phyloP scores from a whole-genome alignment of 352 stramenopile genomes.

The Globisporangium yorkense region DNA sequence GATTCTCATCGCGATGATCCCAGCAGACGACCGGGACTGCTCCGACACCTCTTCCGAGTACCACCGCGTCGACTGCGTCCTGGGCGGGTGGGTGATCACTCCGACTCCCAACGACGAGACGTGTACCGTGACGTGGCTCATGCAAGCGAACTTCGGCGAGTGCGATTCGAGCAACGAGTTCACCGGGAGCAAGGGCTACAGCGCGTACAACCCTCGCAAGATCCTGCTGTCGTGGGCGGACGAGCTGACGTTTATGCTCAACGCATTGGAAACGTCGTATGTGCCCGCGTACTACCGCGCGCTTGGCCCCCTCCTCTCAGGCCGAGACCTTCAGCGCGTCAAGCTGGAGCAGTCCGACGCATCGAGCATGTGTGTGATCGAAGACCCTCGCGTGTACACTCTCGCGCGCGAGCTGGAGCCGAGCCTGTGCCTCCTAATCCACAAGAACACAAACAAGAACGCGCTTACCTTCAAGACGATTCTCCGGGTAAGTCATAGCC shows the following conservation, averaged over 20 bases:
- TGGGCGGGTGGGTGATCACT: conserved; percentile 62
- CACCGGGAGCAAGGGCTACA: conserved; percentile 31
- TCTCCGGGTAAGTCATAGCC: conserved; percentile 11
- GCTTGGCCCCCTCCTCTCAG: conserved; percentile 39
- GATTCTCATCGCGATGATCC: conserved; percentile 65
- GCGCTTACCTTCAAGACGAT: conserved; percentile 46
- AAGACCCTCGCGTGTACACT: conserved; percentile 43
- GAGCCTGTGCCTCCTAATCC: conserved; percentile 41
- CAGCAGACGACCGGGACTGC: conserved; percentile 37
- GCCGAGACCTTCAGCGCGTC: conserved; percentile 32
- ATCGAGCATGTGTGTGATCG: conserved; percentile 12
- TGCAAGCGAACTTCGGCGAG: conserved; percentile 69
- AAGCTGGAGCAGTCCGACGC: conserved; percentile 31
- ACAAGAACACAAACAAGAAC: conserved; percentile 61
- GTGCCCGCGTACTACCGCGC: conserved; percentile 47
- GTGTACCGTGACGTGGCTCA: conserved; percentile 72
- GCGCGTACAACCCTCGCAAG: conserved; percentile 26
- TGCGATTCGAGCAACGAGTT: conserved; percentile 52
- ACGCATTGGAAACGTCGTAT: conserved; percentile 35
- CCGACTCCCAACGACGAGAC: conserved; percentile 53
- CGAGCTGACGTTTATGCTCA: conserved; percentile 43
- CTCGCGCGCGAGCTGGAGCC: conserved; percentile 43
- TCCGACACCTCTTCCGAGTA: conserved; percentile 6
- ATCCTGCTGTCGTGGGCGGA: conserved; percentile 44
- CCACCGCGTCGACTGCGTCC: conserved; percentile 51